Evolutionary conservation across 2,329 filamentous ascomycete species (phyloP).

Genomic region (Penicillium sumatraense): DNA sequence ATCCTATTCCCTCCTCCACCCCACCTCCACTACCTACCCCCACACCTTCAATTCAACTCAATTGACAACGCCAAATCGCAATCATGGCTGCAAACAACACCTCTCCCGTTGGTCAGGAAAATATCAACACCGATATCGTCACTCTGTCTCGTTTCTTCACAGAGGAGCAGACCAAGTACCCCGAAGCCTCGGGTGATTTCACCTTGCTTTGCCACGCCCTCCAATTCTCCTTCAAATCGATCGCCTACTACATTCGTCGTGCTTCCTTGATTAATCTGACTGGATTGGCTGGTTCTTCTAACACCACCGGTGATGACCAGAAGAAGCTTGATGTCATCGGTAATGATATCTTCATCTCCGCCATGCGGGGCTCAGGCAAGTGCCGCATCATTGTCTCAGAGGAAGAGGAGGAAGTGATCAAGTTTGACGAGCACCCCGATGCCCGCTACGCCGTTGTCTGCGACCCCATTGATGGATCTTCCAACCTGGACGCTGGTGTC

Average conservation of each 20-base stretch:
- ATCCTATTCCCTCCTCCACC: conserved; percentile 6
- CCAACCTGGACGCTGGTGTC: conserved; percentile 96
- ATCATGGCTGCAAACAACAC: conserved; percentile 50
- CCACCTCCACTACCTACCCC: not conserved
- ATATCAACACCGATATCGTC: conserved; percentile 94
- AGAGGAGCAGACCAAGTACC: conserved; percentile 91
- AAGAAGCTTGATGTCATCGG: conserved; percentile 99
- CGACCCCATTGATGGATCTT: conserved; percentile 97
- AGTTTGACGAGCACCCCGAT: conserved; percentile 74
- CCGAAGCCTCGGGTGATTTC: conserved; percentile 96
- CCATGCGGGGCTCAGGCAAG: conserved; percentile 91
- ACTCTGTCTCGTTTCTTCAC: conserved; percentile 95
- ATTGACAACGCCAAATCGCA: conserved; percentile 36
- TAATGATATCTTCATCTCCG: conserved; percentile 93
- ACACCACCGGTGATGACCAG: conserved; percentile 95
- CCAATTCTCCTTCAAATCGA: conserved; percentile 99
- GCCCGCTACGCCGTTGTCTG: conserved; percentile 93
- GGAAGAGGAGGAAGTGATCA: conserved; percentile 91
- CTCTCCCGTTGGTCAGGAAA: conserved; percentile 67
- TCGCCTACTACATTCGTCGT: conserved; percentile 98
- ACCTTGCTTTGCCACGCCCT: conserved; percentile 98
- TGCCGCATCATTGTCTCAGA: conserved; percentile 94
- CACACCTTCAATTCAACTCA: not conserved
- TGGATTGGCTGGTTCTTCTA: conserved; percentile 90
- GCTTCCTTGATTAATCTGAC: conserved; percentile 94